These are phyloP conservation scores for Neurospora sp. DNA, from an alignment of 495 filamentous ascomycete species.

Conservation along the genomic window DNA sequence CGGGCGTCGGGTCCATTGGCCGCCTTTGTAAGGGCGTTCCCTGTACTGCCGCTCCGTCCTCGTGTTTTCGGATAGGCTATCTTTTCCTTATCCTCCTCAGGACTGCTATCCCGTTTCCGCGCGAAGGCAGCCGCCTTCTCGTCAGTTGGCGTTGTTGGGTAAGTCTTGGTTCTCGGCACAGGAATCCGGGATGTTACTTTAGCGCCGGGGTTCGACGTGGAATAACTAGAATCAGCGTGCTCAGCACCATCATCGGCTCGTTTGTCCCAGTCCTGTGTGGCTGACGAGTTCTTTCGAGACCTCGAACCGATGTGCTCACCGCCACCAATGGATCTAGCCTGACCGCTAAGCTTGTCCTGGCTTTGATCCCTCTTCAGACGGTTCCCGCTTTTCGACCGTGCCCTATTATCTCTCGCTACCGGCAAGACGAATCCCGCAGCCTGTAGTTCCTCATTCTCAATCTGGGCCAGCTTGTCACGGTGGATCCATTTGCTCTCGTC, in stretches of 20 bases:
- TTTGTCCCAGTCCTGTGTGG: constrained; percentile 5
- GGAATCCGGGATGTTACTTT: constrained; percentile 66
- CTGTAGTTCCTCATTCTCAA: constrained; percentile 87
- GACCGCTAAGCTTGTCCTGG: constrained; percentile 20
- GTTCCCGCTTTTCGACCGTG: constrained; percentile 34
- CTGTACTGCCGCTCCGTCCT: constrained; percentile 62
- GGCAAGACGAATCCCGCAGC: constrained; percentile 70
- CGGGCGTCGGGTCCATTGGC: constrained; percentile 29
- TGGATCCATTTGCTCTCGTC: constrained; percentile 71
- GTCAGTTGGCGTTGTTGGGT: background rate
- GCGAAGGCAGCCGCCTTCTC: constrained; percentile 32
- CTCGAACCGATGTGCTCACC: constrained; percentile 18
- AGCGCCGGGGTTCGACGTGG: constrained; percentile 24
- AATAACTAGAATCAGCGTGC: constrained; percentile 40
- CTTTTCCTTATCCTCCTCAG: constrained; percentile 46
- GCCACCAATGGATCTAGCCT: constrained; percentile 13
- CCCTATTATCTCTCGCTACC: constrained; percentile 38
- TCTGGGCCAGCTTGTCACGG: constrained; percentile 84
- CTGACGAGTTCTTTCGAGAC: constrained; percentile 39
- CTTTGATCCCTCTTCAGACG: constrained; percentile 39
- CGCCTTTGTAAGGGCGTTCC: constrained; percentile 42
- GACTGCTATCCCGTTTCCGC: constrained; percentile 51
- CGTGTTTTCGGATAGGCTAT: constrained; percentile 48
- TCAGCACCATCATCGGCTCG: constrained; percentile 64
- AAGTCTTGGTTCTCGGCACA: constrained; percentile 55